Base-by-base conservation (phyloP, 257 asterid genomes). In the Solanum clarkiae region DNA sequence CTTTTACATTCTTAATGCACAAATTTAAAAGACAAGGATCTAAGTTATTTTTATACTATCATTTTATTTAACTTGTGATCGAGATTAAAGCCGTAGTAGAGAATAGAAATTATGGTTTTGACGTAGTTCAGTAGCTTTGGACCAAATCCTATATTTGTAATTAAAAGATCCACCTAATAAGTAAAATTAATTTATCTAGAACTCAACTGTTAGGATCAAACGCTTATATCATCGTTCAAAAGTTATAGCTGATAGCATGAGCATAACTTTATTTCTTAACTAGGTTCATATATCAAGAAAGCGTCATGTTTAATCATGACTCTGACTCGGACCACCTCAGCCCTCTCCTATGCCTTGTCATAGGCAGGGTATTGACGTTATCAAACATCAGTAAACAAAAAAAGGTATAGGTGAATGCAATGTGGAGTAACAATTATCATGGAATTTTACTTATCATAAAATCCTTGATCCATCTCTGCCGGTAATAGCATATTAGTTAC, bases 341-440 rank as follows among this genome's bases (percentile, higher is more conserved):
- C 2, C 66, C 66, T 59, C 29, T 59, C 29, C 29, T n/a, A 6
- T 3, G 1, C 32, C 10, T 10, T n/a, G 66, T 0, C 0, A 59
- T 59, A n/a, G 29, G 66, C 15, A 59, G 29, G 15, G n/a, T 57
- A 59, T 10, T n/a, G 16, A 1, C 32, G 8, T 60, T 60, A 10
- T n/a, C 15, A 3, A 0, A n/a, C 68, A 60, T 26, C 0, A 60
- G 1, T n/a, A n/a, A 0, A 4, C 32, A 60, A 60, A 6, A 42
- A 42, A 42, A 42, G 47, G 1, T 42, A 42, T 42, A 42, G 47
- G 9, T 42, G 47, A 7, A 42, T 42, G 9, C 47, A 42, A 42
- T 42, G 47, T 7, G 9, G 47, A 42, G 47, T 42, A 42, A 42
- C 47, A 42, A 6, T 42, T 42, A 42, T 42, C 9, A 42, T 42